These are phyloP conservation scores for Phytophthora sp. DNA, from an alignment of 352 stramenopile genomes.

Conservation along the genomic window DNA sequence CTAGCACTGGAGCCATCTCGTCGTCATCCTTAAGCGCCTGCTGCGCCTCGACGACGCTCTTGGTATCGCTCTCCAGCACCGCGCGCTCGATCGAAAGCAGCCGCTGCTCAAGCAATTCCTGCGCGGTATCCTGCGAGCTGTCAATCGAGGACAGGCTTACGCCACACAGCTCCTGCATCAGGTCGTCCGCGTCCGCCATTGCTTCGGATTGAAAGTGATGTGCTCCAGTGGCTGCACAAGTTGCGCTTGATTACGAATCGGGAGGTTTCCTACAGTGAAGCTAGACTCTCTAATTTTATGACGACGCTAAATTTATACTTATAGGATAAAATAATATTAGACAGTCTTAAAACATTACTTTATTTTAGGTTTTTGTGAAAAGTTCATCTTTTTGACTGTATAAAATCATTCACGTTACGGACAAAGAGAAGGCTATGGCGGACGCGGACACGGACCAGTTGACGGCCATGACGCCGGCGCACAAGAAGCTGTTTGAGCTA, in stretches of 20 bases:
- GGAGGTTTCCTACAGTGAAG: too few species aligned
- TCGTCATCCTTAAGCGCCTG: constrained; percentile 24
- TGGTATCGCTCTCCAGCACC: constrained; percentile 57
- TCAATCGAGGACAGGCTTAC: constrained; percentile 55
- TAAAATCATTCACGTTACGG: too few species aligned
- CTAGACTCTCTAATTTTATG: too few species aligned
- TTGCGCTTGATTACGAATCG: constrained; percentile 1
- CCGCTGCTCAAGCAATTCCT: constrained; percentile 42
- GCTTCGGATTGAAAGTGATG: constrained; percentile 20
- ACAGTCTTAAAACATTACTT: too few species aligned
- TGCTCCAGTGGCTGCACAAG: constrained; percentile 11
- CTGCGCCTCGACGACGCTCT: constrained; percentile 20
- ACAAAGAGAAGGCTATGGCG: too few species aligned
- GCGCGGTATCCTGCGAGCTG: constrained; percentile 40
- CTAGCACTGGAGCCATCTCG: constrained; percentile 35
- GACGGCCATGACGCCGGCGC: constrained; percentile 72
- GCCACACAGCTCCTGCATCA: constrained; percentile 68
- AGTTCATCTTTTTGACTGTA: neutral
- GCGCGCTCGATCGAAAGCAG: constrained; percentile 61
- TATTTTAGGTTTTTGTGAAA: too few species aligned
- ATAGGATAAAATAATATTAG: too few species aligned
- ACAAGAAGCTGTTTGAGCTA: constrained; percentile 86
- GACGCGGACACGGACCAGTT: constrained; percentile 51
- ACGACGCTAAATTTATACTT: too few species aligned
- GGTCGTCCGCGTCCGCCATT: constrained; percentile 64